Base-by-base conservation (phyloP, 2,329 filamentous ascomycete genomes). In the Didymella sp. region DNA sequence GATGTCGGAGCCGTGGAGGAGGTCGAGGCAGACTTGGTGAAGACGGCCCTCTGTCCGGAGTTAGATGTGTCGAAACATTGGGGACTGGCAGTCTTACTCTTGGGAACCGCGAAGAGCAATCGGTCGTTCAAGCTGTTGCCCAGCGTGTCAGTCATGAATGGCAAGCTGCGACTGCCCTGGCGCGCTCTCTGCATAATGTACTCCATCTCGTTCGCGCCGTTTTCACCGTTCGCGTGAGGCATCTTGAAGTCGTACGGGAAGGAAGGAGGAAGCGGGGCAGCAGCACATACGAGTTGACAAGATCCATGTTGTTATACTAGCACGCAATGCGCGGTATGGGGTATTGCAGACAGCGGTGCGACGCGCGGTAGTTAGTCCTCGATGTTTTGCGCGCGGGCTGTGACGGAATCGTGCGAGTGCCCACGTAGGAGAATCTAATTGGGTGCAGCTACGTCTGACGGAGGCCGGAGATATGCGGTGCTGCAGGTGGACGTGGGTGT, bases 71-170 rank as follows among this genome's bases (percentile, higher is more conserved):
- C 25, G 22, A 35, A 4, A n/a, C 25, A 21, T 33, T 15, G 30
- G 2, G 11, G 28, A n/a, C 1, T 19, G 9, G 8, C 3, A 21
- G 33, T 27, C 90, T 82, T 81, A 93, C 92, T 99, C 82, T 99
- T 99, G 59, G 95, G 95, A n/a, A 99, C 91, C 60, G 95, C 95
- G 75, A 99, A 97, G 61, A 98, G 86, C 55, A 98, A 85, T 65
- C 95, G 90, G 73, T 94, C 93, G 83, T 95, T 92, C 75, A 97
- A 85, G 81, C 92, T 96, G 65, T 71, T 66, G n/a, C 67, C 69
- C 53, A 73, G 52, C 19, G 69, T 55, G 73, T 77, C 71, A 77
- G 75, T 78, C 65, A 78, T 62, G 64, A 68, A 75, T 31, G 71
- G 76, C 43, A 76, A 61, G 68, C 69, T 71, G 42, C 73, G 67